Conservation (phyloP, 805 yeast species). For the Saccharomycopsis sp. region DNA sequence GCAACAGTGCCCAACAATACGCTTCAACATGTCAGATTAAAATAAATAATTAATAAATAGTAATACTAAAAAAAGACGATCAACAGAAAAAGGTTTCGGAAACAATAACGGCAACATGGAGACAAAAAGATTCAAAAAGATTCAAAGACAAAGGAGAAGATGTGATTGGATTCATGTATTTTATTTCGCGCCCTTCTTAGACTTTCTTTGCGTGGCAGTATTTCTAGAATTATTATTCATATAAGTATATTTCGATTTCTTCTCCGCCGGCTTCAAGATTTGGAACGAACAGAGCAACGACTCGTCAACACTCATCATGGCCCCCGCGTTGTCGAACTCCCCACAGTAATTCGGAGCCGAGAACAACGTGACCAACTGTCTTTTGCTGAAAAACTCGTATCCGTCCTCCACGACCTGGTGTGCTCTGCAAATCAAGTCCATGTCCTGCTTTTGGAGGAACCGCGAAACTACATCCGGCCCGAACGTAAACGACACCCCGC, state of each 20-base stretch:
- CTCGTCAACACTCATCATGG: constrained; percentile 99
- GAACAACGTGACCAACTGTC: constrained; percentile 91
- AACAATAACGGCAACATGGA: neutral
- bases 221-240: constrained; percentile 39
- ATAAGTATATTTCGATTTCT: constrained; percentile 66
- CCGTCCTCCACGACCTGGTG: constrained; percentile 99
- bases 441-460: constrained; percentile 92
- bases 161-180: neutral
- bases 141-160: neutral
- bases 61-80: neutral
- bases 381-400: constrained; percentile 91
- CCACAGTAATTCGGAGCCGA: constrained; percentile 99
- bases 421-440: constrained; percentile 97
- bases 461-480: constrained; percentile 99
- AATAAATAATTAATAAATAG: neutral
- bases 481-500: constrained; percentile 98
- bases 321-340: constrained; percentile 98
- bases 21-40: neutral
- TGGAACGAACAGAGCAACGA: constrained; percentile 92
- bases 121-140: neutral
- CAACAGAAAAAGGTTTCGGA: no score
- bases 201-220: constrained; percentile 54
- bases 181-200: constrained; percentile 44
- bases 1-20: no score
- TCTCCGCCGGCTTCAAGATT: constrained; percentile 96